Conservation (phyloP, 805 yeast species). For the Candida sanyiensis region DNA sequence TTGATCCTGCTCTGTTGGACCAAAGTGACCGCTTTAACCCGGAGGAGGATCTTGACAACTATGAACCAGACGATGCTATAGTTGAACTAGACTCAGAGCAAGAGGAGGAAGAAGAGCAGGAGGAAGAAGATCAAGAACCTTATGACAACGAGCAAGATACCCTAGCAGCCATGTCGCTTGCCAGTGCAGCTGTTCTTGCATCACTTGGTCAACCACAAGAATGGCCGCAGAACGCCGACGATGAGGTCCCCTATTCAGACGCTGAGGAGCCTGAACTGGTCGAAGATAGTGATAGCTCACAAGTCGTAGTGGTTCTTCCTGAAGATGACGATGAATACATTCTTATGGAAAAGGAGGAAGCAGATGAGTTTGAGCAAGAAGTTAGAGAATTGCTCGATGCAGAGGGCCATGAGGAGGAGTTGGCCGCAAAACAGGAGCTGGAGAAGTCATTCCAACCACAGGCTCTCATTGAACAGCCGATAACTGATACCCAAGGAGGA, state of each 20-base stretch:
- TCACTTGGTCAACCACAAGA: too few species aligned
- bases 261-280: not conserved
- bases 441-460: too few species aligned
- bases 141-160: too few species aligned
- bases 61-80: not conserved
- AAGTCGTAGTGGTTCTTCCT: too few species aligned
- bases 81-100: not conserved
- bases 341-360: not conserved
- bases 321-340: not conserved
- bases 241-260: too few species aligned
- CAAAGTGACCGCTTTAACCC: not conserved
- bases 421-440: too few species aligned
- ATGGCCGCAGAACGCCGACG: too few species aligned
- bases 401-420: too few species aligned
- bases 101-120: constrained; percentile 2
- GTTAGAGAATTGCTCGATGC: not conserved
- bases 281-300: too few species aligned
- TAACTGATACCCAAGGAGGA: constrained; percentile 8
- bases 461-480: not conserved
- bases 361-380: not conserved
- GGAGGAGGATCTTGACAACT: not conserved
- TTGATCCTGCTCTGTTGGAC: not conserved
- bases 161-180: constrained; percentile 2
- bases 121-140: not conserved
- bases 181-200: not conserved